phyloP scores from a whole-genome alignment of 805 yeast genomes.

The Pichia thaimueangensis region DNA sequence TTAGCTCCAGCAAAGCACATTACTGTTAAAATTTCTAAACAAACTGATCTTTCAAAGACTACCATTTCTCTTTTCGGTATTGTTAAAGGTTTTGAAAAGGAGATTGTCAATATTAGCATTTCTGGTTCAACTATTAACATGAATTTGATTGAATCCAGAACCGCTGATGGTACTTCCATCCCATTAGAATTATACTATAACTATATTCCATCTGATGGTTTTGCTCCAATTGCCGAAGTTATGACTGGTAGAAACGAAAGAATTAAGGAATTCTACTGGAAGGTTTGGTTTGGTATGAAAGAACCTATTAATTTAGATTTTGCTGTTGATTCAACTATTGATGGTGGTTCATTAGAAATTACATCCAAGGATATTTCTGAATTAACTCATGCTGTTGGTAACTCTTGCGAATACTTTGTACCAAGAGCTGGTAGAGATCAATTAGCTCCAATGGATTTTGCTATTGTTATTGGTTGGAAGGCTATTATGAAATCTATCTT shows the following conservation, averaged over 20 bases:
- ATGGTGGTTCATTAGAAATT: slow-evolving; percentile 63
- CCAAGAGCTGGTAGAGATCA: slow-evolving; percentile 77
- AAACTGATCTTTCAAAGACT: slow-evolving; percentile 47
- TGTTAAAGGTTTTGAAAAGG: slow-evolving; percentile 61
- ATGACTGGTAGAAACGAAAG: slow-evolving; percentile 88
- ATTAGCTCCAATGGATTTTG: slow-evolving; percentile 98
- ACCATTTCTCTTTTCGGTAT: slow-evolving; percentile 60
- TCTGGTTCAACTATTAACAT: slow-evolving; percentile 53
- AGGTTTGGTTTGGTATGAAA: slow-evolving; percentile 78
- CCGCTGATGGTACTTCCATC: slow-evolving; percentile 67
- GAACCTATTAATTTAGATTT: slow-evolving; percentile 60
- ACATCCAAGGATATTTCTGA: slow-evolving; percentile 76
- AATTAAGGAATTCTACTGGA: slow-evolving; percentile 96
- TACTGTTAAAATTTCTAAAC: slow-evolving; percentile 52
- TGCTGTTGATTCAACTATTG: slow-evolving; percentile 63
- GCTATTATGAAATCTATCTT: slow-evolving; percentile 97
- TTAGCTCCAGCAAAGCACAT: slow-evolving; percentile 65
- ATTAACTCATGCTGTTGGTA: slow-evolving; percentile 95
- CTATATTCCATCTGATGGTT: slow-evolving; percentile 83
- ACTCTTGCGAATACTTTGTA: slow-evolving; percentile 93
- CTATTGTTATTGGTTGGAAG: slow-evolving; percentile 97
- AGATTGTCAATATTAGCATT: slow-evolving; percentile 59
- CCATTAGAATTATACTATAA: slow-evolving; percentile 71
- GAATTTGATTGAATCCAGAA: slow-evolving; percentile 80
- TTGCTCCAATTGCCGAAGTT: slow-evolving; percentile 87